A percentile compares a stretch with the other conserved stretches of the same genome.
phyloP scores from a whole-genome alignment of 768 basidiomycete genomes.

The Mycena epipterygia region DNA sequence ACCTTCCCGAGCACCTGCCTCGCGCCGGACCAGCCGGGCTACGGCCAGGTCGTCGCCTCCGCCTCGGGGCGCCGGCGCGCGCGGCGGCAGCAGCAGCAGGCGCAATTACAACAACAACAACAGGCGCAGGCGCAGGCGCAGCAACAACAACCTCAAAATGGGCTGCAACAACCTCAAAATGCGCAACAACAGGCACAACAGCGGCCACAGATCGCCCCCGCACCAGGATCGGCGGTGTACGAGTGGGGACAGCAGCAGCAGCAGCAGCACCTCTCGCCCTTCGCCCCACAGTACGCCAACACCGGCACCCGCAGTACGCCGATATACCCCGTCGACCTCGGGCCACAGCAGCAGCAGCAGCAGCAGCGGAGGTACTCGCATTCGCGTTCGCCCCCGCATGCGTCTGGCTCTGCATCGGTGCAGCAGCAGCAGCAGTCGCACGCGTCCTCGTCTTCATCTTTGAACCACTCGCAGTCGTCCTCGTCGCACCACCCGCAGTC shows the following conservation, averaged over 20 bases:
- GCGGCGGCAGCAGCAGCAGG: constrained; percentile 63
- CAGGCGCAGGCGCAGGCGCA: too few species aligned
- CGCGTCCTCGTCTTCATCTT: too few species aligned
- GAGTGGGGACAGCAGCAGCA: background rate
- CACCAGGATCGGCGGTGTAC: background rate
- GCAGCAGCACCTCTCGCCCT: constrained; percentile 15
- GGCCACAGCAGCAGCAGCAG: background rate
- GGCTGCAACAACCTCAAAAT: background rate
- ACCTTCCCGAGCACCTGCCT: constrained; percentile 88
- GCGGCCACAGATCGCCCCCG: too few species aligned
- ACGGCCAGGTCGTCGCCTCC: constrained; percentile 82
- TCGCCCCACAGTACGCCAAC: constrained; percentile 38
- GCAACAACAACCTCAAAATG: constrained; percentile 4
- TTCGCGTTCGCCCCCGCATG: too few species aligned
- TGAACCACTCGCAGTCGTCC: too few species aligned
- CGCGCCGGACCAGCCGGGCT: constrained; percentile 88
- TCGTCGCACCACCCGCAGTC: constrained; percentile 3
- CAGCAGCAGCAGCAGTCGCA: too few species aligned
- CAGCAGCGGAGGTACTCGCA: constrained; percentile 39
- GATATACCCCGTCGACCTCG: constrained; percentile 2
- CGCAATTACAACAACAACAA: constrained; percentile 45
- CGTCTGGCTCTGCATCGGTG: too few species aligned
- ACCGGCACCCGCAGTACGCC: too few species aligned
- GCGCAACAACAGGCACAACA: too few species aligned
- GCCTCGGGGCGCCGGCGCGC: constrained; percentile 72